Conservation (phyloP, 495 filamentous ascomycete genomes). For the Ascodesmis nigricans region DNA sequence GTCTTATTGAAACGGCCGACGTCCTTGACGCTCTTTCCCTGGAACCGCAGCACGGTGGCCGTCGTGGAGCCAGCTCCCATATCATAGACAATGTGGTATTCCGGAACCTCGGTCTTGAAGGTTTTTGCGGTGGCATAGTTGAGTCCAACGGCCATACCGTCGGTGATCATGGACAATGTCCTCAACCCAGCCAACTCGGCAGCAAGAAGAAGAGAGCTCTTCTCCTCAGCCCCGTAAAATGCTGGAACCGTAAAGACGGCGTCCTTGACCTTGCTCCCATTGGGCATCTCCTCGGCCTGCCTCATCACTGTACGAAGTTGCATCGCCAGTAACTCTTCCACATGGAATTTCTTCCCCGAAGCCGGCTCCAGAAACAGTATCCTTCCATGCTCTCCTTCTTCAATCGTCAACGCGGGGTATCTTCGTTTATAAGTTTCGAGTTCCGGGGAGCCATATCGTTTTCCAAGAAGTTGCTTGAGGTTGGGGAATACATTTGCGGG, state of each 20-base stretch:
- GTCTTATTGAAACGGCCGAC: constrained; percentile 90
- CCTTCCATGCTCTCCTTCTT: constrained; percentile 38
- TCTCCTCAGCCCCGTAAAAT: constrained; percentile 78
- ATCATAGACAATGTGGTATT: constrained; percentile 84
- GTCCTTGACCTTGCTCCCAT: constrained; percentile 41
- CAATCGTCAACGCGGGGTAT: constrained; percentile 46
- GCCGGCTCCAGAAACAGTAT: constrained; percentile 61
- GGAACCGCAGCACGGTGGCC: constrained; percentile 79
- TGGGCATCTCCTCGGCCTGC: constrained; percentile 62
- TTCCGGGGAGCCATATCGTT: constrained; percentile 37
- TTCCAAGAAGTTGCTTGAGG: constrained; percentile 64
- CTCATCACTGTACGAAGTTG: constrained; percentile 68
- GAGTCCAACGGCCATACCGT: constrained; percentile 77
- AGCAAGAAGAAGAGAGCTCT: constrained; percentile 56
- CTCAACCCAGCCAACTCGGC: constrained; percentile 72
- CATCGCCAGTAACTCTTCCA: constrained; percentile 95
- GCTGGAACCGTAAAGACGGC: constrained; percentile 79
- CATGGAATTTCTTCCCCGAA: constrained; percentile 44
- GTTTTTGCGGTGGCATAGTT: constrained; percentile 84
- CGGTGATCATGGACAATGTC: constrained; percentile 63
- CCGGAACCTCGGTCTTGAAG: constrained; percentile 78
- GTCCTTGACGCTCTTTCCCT: constrained; percentile 74
- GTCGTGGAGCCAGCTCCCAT: constrained; percentile 97
- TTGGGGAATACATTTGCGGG: constrained; percentile 87
- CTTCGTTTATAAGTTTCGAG: constrained; percentile 44